Base-by-base conservation (phyloP, 768 basidiomycete species). In the Symmetrospora coprosmae region DNA sequence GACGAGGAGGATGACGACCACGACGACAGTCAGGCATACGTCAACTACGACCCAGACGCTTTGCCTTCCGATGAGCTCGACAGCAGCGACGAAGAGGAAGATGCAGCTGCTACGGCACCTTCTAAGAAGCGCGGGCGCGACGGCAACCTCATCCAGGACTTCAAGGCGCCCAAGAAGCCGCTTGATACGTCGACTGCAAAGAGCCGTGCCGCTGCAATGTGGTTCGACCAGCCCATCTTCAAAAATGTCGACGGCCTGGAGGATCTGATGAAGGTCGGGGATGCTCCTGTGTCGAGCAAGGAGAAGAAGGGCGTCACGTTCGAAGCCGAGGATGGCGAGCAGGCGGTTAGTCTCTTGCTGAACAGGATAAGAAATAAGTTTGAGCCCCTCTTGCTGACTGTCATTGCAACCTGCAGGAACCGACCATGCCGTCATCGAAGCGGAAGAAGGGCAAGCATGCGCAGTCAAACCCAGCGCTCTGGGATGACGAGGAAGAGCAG, bases 221-320 rank as follows among this genome's bases (percentile, higher is more conserved):
- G 94, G 94, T 99, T 96, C 74, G 83, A 85, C 65, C 92, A 94
- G 73, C 84, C 85, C 50, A 73, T 94, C 41, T 99, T 99, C 76
- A 78, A 81, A 49, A 84, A 79, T 23, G 70, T 78, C 1, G 71
- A 80, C 6, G 80, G 78, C 30, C 65, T 76, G 25, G 72, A 62
- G 23, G 71, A 63, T 27, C 61, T 74, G 53, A 75, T 40, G 78
- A 74, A 74, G 19, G 75, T 73, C 6, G 73, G 73, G 2, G 75
- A 73, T 3, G 73, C 74, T 17, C 72, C 72, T 17, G n/a, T n/a
- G n/a, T n/a, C n/a, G n/a, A n/a, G n/a, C n/a, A 70, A 69, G 31
- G 70, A 70, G 17, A 65, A 69, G 9, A 71, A 64, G 47, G 66
- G 64, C 7, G 33, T 13, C 33, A 34, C 19, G 52, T 64, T 66